phyloP scores from a whole-genome alignment of 129 eudicot genomes.

The Centrapalus pauciflorus region DNA sequence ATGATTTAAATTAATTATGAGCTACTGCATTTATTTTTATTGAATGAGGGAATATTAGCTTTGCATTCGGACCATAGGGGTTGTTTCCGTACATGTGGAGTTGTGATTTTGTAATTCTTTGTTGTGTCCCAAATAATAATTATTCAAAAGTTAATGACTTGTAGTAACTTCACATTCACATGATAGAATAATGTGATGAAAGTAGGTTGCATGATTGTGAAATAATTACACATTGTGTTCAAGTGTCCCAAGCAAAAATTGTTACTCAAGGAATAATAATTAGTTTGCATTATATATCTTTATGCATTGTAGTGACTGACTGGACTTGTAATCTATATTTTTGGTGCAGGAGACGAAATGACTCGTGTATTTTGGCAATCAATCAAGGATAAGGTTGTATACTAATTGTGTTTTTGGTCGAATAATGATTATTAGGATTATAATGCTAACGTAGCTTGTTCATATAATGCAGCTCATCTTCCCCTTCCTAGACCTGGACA shows the following conservation, averaged over 20 bases:
- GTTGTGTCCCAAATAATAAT: too few relatives aligned
- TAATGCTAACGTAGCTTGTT: not conserved
- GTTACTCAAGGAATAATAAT: not conserved
- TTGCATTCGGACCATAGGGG: not conserved
- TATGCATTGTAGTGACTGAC: not conserved
- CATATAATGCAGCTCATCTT: constrained; percentile 61
- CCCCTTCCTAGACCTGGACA: constrained; percentile 87
- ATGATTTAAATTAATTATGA: not conserved
- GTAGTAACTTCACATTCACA: too few relatives aligned
- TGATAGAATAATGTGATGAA: too few relatives aligned
- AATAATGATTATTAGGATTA: not conserved
- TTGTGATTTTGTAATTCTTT: not conserved
- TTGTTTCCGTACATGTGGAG: not conserved
- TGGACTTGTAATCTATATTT: not conserved
- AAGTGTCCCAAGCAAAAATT: not conserved
- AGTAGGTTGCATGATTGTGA: constrained; percentile 1
- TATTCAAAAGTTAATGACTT: too few relatives aligned
- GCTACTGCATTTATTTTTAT: not conserved
- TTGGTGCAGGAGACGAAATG: constrained; percentile 91
- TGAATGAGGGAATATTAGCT: not conserved
- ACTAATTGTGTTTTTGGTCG: not conserved
- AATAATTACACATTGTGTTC: not conserved
- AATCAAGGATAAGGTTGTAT: constrained; percentile 79
- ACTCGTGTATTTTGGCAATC: constrained; percentile 81
- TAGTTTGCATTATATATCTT: not conserved